phyloP scores from a whole-genome alignment of 2,329 filamentous ascomycete genomes.

The Ascochyta rabiei region DNA sequence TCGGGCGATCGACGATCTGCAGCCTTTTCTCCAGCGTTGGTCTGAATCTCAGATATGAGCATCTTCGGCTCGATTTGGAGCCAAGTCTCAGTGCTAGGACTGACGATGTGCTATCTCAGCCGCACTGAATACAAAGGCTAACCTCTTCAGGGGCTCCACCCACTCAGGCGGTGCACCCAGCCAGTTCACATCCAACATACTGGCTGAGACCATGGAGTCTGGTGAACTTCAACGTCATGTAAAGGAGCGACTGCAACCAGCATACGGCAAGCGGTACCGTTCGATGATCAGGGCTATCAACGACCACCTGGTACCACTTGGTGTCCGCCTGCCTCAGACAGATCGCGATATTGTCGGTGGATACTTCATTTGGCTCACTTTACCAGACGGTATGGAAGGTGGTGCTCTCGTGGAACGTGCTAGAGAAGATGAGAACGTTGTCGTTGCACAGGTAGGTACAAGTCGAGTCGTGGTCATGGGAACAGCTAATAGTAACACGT shows the following conservation, averaged over 20 bases:
- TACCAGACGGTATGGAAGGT: conserved; percentile 63
- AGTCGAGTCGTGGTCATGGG: conserved; percentile 8
- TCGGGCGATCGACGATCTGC: too few species aligned
- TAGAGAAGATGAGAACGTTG: conserved; percentile 67
- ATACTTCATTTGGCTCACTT: conserved; percentile 82
- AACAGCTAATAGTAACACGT: conserved; percentile 23
- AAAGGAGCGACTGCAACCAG: conserved; percentile 58
- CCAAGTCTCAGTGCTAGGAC: conserved; percentile 1
- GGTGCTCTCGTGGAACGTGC: conserved; percentile 63
- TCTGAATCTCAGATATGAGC: background rate
- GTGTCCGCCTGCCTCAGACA: conserved; percentile 57
- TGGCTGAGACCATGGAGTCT: conserved; percentile 60
- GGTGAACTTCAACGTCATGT: conserved; percentile 62
- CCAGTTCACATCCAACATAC: conserved; percentile 63
- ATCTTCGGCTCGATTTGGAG: conserved; percentile 1
- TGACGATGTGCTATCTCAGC: conserved; percentile 10
- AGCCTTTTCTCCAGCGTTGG: background rate
- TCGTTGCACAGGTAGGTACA: conserved; percentile 61
- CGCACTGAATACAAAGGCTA: conserved; percentile 21
- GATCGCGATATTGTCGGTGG: conserved; percentile 68
- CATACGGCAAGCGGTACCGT: conserved; percentile 60
- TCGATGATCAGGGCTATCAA: conserved; percentile 65
- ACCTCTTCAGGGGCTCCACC: conserved; percentile 58
- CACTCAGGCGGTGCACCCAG: conserved; percentile 65
- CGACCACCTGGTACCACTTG: conserved; percentile 66